Percentiles rank a stretch among this genome's conserved stretches.
These are phyloP conservation scores for Paramyrothecium roridum DNA, from an alignment of 2,329 filamentous ascomycete genomes.

Conservation along the genomic window DNA sequence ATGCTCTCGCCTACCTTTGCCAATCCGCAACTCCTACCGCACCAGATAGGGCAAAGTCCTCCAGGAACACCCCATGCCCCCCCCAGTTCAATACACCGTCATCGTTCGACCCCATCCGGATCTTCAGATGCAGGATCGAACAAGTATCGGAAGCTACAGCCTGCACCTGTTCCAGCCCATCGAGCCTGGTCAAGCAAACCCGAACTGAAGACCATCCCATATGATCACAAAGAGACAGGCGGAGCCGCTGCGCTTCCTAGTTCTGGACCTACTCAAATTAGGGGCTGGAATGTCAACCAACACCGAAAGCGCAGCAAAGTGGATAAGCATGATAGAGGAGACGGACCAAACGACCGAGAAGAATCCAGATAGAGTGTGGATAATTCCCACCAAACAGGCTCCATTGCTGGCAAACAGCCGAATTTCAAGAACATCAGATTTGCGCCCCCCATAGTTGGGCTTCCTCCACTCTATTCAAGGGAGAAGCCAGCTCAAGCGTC, in stretches of 20 bases:
- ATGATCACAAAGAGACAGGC: conserved; percentile 57
- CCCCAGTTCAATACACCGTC: conserved; percentile 26
- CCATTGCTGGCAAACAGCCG: conserved; percentile 10
- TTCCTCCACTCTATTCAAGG: conserved; percentile 10
- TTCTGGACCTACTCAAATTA: conserved; percentile 52
- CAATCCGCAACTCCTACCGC: conserved; percentile 22
- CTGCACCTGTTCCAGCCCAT: conserved; percentile 52
- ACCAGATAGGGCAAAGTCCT: conserved; percentile 29
- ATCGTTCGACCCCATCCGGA: conserved; percentile 34
- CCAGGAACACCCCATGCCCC: conserved; percentile 28
- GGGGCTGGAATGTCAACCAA: conserved; percentile 52
- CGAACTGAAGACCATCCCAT: conserved; percentile 57
- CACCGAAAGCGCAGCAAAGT: conserved; percentile 32
- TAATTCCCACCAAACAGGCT: conserved; percentile 15
- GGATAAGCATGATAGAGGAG: conserved; percentile 28
- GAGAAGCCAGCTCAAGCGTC: not conserved
- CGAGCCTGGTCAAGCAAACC: conserved; percentile 42
- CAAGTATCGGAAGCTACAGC: conserved; percentile 58
- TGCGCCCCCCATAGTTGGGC: conserved; percentile 15
- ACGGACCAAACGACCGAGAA: conserved; percentile 29
- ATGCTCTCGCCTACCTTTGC: conserved; percentile 35
- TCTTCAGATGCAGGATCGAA: conserved; percentile 32
- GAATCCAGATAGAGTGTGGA: conserved; percentile 35
- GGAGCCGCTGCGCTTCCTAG: conserved; percentile 53
- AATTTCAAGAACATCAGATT: conserved; percentile 18